These are phyloP conservation scores for Pichiaceae sp. DNA, from an alignment of 1,139 yeast genomes.

Conservation along the genomic window DNA sequence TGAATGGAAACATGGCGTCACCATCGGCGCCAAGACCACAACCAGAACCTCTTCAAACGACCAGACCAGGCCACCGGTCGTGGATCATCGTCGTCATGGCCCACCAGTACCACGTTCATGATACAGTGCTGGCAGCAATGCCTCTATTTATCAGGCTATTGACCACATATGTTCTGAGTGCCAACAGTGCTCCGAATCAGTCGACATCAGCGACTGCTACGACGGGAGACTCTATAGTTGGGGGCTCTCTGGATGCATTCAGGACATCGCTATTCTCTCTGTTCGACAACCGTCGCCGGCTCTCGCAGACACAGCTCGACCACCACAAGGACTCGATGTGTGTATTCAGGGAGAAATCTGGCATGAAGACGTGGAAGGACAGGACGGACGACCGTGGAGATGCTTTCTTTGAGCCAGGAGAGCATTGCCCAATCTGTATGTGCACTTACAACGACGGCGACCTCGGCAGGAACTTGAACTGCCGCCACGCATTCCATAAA, in stretches of 20 bases:
- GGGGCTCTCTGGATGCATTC: conserved; percentile 12
- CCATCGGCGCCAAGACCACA: background rate
- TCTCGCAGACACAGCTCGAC: conserved; percentile 11
- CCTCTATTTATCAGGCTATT: conserved; percentile 16
- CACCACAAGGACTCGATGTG: conserved; percentile 6
- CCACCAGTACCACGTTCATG: conserved; percentile 16
- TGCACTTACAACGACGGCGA: conserved; percentile 37
- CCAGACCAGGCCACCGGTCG: conserved; percentile 11
- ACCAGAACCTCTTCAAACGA: background rate
- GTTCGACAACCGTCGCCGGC: conserved; percentile 7
- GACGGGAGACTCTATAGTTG: background rate
- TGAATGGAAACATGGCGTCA: background rate
- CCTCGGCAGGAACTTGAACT: conserved; percentile 33
- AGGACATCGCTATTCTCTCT: conserved; percentile 14
- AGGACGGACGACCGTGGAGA: background rate
- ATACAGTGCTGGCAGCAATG: conserved; percentile 18
- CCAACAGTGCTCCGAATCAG: conserved; percentile 4
- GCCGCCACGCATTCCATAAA: conserved; percentile 42
- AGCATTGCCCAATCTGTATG: conserved; percentile 44
- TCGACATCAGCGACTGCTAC: background rate
- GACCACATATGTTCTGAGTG: conserved; percentile 13
- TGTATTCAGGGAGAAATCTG: conserved; percentile 6
- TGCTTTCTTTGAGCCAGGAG: conserved; percentile 13
- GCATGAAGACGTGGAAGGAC: conserved; percentile 3
- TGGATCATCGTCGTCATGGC: conserved; percentile 23